A percentile compares a stretch with the other conserved stretches of the same genome.
Evolutionary conservation across 192 early-diverging fungal genomes (phyloP).

Genomic region (Helicostylum pulchrum): DNA sequence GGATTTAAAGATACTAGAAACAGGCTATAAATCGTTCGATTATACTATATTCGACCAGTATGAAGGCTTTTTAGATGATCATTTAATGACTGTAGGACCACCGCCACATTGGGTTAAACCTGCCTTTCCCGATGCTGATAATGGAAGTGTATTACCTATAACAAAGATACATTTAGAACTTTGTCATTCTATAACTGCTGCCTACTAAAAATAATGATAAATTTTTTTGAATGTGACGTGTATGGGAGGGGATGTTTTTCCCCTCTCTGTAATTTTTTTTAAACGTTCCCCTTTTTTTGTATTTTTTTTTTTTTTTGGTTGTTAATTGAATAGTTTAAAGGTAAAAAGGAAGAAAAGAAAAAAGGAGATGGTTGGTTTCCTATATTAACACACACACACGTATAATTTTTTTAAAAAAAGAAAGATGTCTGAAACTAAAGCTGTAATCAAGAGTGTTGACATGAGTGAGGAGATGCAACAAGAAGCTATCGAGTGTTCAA

Average conservation of each 20-base stretch:
- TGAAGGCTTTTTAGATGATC: conserved; percentile 58
- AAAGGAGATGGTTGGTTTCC: too few relatives aligned
- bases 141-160: conserved; percentile 26
- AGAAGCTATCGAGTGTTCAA: conserved; percentile 84
- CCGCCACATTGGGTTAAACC: conserved; percentile 64
- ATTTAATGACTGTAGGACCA: conserved; percentile 53
- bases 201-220: too few relatives aligned
- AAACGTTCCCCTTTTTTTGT: too few relatives aligned
- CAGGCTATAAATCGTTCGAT: conserved; percentile 76
- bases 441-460: conserved; percentile 96
- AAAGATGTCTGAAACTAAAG: conserved; percentile 74
- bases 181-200: too few relatives aligned
- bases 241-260: too few relatives aligned
- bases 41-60: conserved; percentile 79
- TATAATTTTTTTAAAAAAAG: too few relatives aligned
- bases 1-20: conserved; percentile 71
- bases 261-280: too few relatives aligned
- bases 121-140: conserved; percentile 30
- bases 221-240: too few relatives aligned
- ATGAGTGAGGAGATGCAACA: conserved; percentile 97
- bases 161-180: conserved; percentile 14
- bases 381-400: too few relatives aligned
- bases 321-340: too few relatives aligned
- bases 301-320: too few relatives aligned
- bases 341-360: too few relatives aligned